Conservation (phyloP, 257 asterid species). For the Anisodus tanguticus region DNA sequence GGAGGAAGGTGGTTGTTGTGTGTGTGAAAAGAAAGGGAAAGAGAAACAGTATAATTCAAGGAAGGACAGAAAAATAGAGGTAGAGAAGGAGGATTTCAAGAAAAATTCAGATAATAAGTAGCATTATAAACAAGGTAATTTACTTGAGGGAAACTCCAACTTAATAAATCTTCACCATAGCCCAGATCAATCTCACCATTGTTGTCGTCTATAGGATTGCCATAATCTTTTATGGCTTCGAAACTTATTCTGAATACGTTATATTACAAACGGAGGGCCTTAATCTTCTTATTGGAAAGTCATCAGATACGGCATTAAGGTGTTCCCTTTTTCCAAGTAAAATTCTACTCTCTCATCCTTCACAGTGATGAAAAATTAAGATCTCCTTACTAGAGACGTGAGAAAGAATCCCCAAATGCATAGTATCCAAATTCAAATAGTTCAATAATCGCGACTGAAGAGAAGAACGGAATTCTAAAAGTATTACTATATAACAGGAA, state of each 20-base stretch:
- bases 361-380: background rate
- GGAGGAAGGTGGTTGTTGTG: background rate
- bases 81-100: background rate
- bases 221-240: background rate
- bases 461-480: no score
- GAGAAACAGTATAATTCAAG: constrained; percentile 1
- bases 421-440: constrained; percentile 19
- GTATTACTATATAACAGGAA: no score
- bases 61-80: background rate
- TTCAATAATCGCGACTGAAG: background rate
- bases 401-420: background rate
- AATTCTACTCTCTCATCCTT: background rate
- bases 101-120: background rate
- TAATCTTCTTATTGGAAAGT: background rate
- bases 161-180: background rate
- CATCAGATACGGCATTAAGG: background rate
- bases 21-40: background rate
- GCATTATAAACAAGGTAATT: background rate
- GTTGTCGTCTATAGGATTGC: background rate
- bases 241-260: background rate
- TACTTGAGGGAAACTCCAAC: background rate
- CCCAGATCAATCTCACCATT: background rate
- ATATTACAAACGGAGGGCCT: background rate
- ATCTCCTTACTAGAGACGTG: background rate
- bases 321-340: background rate